These are phyloP conservation scores for Hymenoscyphus albidus DNA, from an alignment of 2,329 filamentous ascomycete species.

Conservation along the genomic window DNA sequence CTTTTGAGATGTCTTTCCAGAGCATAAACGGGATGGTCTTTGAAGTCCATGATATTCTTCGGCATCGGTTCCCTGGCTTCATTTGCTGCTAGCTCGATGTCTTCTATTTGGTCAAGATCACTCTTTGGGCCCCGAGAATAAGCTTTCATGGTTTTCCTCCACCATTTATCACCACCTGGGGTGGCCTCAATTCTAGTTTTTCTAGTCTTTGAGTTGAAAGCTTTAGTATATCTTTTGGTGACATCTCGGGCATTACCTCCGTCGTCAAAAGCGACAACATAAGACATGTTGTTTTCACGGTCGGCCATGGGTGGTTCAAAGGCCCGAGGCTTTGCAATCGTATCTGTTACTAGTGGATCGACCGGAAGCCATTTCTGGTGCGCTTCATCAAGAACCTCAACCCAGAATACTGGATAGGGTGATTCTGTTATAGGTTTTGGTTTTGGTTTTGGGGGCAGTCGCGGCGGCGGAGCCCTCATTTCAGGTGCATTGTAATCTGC, in stretches of 20 bases:
- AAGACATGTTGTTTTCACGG: conserved; percentile 70
- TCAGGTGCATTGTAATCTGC: conserved; percentile 49
- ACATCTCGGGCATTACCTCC: conserved; percentile 79
- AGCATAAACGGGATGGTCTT: conserved; percentile 78
- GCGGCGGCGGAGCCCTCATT: conserved; percentile 36
- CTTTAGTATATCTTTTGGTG: conserved; percentile 81
- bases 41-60: conserved; percentile 80
- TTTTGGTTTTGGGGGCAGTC: conserved; percentile 36
- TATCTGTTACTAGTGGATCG: conserved; percentile 78
- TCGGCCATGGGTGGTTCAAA: conserved; percentile 83
- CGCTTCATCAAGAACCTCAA: conserved; percentile 82
- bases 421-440: conserved; percentile 59
- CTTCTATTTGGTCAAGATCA: conserved; percentile 80
- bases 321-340: conserved; percentile 68
- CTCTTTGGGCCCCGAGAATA: conserved; percentile 43
- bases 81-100: conserved; percentile 66
- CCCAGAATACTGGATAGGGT: conserved; percentile 83
- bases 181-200: conserved; percentile 70
- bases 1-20: conserved; percentile 79
- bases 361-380: conserved; percentile 89
- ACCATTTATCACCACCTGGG: conserved; percentile 50
- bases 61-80: conserved; percentile 81
- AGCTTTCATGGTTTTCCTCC: conserved; percentile 47
- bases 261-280: conserved; percentile 80
- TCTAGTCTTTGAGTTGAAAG: conserved; percentile 85